Percentiles rank a stretch among this genome's conserved stretches.
These are phyloP conservation scores for Boletellus emodensis DNA, from an alignment of 768 basidiomycete genomes.

Conservation along the genomic window DNA sequence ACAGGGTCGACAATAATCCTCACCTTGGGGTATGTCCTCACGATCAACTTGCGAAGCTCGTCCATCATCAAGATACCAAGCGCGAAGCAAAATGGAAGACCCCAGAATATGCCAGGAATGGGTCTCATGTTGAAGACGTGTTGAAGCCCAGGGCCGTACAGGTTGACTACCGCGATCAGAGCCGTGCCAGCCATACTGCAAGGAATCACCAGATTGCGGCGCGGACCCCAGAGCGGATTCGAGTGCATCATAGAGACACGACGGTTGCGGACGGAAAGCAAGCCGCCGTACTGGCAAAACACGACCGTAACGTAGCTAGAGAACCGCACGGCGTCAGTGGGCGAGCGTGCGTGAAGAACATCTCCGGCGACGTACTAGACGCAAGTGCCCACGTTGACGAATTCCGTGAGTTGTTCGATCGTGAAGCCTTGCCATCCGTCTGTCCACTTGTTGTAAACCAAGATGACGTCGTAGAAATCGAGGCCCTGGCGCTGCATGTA, in stretches of 20 bases:
- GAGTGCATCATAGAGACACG: constrained; percentile 25
- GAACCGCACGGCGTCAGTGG: not conserved
- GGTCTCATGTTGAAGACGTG: constrained; percentile 34
- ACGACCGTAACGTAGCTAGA: constrained; percentile 36
- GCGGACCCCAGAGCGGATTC: constrained; percentile 36
- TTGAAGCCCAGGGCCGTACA: constrained; percentile 34
- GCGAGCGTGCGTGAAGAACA: constrained; percentile 2
- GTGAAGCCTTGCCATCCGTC: constrained; percentile 35
- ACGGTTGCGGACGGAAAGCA: constrained; percentile 28
- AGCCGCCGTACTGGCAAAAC: constrained; percentile 22
- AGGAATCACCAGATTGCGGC: constrained; percentile 33
- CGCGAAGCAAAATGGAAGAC: constrained; percentile 40
- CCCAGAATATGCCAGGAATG: constrained; percentile 44
- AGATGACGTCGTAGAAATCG: constrained; percentile 32
- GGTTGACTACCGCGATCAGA: constrained; percentile 31
- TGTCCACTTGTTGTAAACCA: constrained; percentile 38
- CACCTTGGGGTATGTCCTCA: constrained; percentile 43
- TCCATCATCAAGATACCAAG: constrained; percentile 41
- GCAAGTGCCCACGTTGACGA: constrained; percentile 40
- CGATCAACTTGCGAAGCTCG: constrained; percentile 43
- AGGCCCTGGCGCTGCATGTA: constrained; percentile 37
- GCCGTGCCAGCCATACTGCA: constrained; percentile 32
- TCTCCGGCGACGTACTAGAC: constrained; percentile 35
- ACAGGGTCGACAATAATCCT: not conserved
- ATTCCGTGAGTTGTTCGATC: constrained; percentile 28